phyloP scores from a whole-genome alignment of 106 monocot genomes.

The Dendrobium huoshanense region DNA sequence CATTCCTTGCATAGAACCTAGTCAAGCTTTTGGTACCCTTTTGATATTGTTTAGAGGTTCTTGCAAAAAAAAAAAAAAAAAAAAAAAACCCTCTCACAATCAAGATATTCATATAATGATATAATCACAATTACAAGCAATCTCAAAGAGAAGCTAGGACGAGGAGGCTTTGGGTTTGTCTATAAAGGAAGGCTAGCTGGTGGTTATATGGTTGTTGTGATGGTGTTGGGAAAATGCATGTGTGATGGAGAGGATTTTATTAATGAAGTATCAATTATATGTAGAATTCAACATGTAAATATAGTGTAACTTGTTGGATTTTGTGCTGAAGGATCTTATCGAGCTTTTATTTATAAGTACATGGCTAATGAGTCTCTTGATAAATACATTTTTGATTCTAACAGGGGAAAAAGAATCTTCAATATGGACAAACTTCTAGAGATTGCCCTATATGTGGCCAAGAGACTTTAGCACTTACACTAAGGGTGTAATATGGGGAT shows the following conservation, averaged over 20 bases:
- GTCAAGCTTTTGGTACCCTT: not conserved
- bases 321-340: not conserved
- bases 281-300: not conserved
- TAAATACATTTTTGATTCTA: not conserved
- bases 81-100: not conserved
- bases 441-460: not conserved
- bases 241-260: not conserved
- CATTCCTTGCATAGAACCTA: not conserved
- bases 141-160: not conserved
- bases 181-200: not conserved
- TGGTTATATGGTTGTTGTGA: not conserved
- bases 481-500: not conserved
- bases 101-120: too few relatives aligned
- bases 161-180: not conserved
- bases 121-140: too few relatives aligned
- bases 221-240: not conserved
- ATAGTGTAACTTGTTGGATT: not conserved
- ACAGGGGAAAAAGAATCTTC: not conserved
- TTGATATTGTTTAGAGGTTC: not conserved
- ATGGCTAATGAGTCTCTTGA: not conserved
- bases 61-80: not conserved
- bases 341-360: too few relatives aligned
- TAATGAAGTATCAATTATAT: not conserved
- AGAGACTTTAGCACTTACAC: not conserved
- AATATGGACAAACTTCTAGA: not conserved